Evolutionary conservation across 805 yeast species (phyloP), one percentile per base, ranked within the genome.

Genomic region (Schwanniomyces vanrijiae): DNA sequence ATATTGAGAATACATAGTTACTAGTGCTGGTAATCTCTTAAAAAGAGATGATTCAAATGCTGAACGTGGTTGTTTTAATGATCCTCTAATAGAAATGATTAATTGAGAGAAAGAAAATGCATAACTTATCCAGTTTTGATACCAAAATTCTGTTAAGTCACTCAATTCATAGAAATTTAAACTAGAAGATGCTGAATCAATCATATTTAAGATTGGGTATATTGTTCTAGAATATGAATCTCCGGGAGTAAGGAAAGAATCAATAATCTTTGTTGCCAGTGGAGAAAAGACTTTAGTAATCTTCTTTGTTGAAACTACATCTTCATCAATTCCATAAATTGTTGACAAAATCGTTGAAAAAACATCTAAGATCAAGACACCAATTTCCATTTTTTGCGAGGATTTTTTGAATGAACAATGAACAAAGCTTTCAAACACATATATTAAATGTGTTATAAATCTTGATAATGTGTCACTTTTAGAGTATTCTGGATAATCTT

Each of bases 361-460:
- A 2, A 82, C 68, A 20, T 73, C 73, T 11, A 84, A 68, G 5
- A 83, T 72, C 43, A 72, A 65, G 5, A 75, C 67, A 0, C 91
- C 90, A 38, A 90, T 70, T 53, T 81, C 77, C 53, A 80, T 71
- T 50, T 83, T 81, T 57, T 90, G 88, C 40, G 69, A 63, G 1
- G 80, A 67, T 9, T 76, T 62, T 25, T 71, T 67, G 62, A 82
- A 90, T 52, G 82, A 78, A 87, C 96, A 89, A 58, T 77, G 80
- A 3, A 76, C 66, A 54, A 84, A 87, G 53, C 88, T 82, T 56
- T 90, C 96, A 65, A 83, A 88, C 0, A 88, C 78, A 43, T 78
- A 79, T n/a, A 88, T 65, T 34, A 83, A 68, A 61, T 85, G 87
- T 4, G 68, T 61, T 1, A 78, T 69, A 40, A 88, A 65, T 45